These are phyloP conservation scores for Penicillium sp. DNA, from an alignment of 2,329 filamentous ascomycete genomes.

Conservation along the genomic window DNA sequence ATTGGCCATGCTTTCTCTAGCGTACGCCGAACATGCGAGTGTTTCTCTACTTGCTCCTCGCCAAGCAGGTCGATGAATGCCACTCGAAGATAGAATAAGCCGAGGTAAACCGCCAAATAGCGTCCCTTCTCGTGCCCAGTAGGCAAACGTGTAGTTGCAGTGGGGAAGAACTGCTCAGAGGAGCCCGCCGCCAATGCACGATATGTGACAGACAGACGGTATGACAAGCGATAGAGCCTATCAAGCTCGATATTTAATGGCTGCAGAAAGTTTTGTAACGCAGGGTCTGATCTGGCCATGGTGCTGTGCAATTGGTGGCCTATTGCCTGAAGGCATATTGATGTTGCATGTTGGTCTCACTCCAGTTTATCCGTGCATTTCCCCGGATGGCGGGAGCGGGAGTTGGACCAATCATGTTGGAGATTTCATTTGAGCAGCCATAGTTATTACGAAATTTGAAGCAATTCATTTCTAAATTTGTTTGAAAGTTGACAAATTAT, in stretches of 20 bases:
- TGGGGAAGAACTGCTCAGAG: conserved; percentile 44
- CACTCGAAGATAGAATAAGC: conserved; percentile 53
- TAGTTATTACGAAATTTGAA: not conserved
- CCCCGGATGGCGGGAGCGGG: not conserved
- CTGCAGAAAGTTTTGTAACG: conserved; percentile 28
- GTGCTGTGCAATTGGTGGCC: not conserved
- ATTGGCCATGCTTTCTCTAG: conserved; percentile 75
- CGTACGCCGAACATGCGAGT: conserved; percentile 56
- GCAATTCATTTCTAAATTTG: not conserved
- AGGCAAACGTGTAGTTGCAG: conserved; percentile 41
- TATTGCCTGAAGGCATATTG: not conserved
- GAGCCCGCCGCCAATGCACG: conserved; percentile 38
- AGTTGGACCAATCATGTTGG: not conserved
- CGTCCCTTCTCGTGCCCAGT: conserved; percentile 53
- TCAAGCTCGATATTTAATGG: conserved; percentile 31
- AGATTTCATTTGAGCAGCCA: not conserved
- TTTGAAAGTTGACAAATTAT: no score
- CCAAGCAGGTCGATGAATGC: conserved; percentile 53
- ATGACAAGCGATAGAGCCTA: conserved; percentile 37
- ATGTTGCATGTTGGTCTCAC: not conserved
- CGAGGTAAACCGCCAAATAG: conserved; percentile 56
- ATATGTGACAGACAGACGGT: conserved; percentile 38
- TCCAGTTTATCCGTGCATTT: not conserved
- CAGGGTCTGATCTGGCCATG: conserved; percentile 13
- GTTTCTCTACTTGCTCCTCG: conserved; percentile 34